Base-by-base conservation (phyloP, 495 filamentous ascomycete species). In the Aspergillus homomorphus region DNA sequence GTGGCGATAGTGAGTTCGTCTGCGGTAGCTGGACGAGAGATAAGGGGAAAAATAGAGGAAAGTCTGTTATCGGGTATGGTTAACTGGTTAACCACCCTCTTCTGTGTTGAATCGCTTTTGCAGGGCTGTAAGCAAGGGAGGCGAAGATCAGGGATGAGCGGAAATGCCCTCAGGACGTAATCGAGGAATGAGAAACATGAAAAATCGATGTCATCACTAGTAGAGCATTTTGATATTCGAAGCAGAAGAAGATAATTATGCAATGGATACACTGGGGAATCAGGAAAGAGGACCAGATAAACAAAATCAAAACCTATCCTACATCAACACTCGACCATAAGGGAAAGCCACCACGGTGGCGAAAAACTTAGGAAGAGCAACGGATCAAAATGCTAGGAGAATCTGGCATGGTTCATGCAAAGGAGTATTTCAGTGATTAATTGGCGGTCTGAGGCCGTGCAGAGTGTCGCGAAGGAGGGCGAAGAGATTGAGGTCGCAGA, bases 361-460 rank as follows among this genome's bases (percentile, higher is more conserved):
- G 26, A 28, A 28, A 28, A 28, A 9, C 3, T 4, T 9, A 28
- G 26, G 26, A 28, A 28, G 4, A 9, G 26, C 4, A 28, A 28
- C 26, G 26, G 26, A 9, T 9, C 26, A 28, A 28, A 28, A 9
- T 28, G 9, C 9, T 28, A 3, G 4, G 9, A 28, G 26, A 4
- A 28, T 28, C 26, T 28, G 2, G 33, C 33, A 38, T 38, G 33
- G 2, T 5, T 38, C 6, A 38, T 2, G 33, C 33, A 38, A 38
- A 38, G 5, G 6, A n/a, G 6, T 12, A 38, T 10, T 7, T 7
- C 12, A 38, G 20, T 14, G 44, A n/a, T 28, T 51, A 58, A 48
- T 46, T 49, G n/a, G 59, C 53, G 12, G 59, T 62, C 24, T 60
- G 59, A 28, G 65, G 65, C 53, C 62, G 65, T 8, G 45, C 53